These are phyloP conservation scores for Leucoagaricus sp. DNA, from an alignment of 1,284 basidiomycete genomes.

Conservation along the genomic window DNA sequence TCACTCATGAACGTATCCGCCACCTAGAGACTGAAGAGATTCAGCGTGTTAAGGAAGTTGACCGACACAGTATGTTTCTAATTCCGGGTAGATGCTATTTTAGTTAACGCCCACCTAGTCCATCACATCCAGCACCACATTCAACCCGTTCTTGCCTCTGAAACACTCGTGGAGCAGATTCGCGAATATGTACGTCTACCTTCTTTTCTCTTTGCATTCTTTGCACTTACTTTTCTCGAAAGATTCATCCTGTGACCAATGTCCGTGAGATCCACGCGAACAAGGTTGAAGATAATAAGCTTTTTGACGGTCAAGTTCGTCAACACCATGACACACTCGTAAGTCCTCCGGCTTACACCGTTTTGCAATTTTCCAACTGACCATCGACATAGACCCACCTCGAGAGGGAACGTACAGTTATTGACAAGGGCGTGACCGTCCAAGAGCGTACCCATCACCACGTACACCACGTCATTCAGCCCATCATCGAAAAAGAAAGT, in stretches of 20 bases:
- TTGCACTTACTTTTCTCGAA: background rate
- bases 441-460: constrained; percentile 32
- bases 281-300: constrained; percentile 25
- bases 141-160: constrained; percentile 27
- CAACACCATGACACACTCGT: constrained; percentile 28
- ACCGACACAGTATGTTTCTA: constrained; percentile 32
- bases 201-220: background rate
- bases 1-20: constrained; percentile 30
- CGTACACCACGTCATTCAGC: constrained; percentile 34
- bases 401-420: constrained; percentile 27
- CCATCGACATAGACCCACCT: constrained; percentile 19
- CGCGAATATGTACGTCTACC: constrained; percentile 21
- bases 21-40: constrained; percentile 32
- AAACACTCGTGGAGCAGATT: constrained; percentile 23
- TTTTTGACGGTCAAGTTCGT: constrained; percentile 28
- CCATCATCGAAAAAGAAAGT: constrained; percentile 36
- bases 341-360: constrained; percentile 15
- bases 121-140: constrained; percentile 36
- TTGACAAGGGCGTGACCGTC: constrained; percentile 30
- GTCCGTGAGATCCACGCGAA: constrained; percentile 29
- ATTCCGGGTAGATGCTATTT: too few relatives aligned
- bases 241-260: constrained; percentile 27
- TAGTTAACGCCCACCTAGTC: constrained; percentile 18
- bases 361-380: background rate
- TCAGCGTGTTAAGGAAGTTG: constrained; percentile 27